A percentile compares a stretch with the other conserved stretches of the same genome.
phyloP scores from a whole-genome alignment of 23 red algal species.

The Rhodosorus marinus region DNA sequence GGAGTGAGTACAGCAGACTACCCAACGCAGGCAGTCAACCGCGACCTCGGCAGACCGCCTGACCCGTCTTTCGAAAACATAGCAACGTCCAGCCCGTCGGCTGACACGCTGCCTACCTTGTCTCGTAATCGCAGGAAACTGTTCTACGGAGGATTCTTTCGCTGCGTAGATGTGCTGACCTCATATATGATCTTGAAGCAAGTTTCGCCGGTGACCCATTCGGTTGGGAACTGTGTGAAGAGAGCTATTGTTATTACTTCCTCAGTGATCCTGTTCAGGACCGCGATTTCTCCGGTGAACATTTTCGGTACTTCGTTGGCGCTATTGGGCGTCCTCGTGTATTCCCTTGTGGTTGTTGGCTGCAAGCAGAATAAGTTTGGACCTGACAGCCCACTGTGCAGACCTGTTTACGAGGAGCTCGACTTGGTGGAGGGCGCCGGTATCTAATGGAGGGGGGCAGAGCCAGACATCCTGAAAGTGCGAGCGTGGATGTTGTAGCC shows the following conservation, averaged over 20 bases:
- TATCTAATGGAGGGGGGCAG: not conserved
- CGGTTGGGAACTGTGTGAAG: conserved; percentile 93
- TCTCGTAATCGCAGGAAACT: too few species aligned
- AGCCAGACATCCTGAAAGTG: too few species aligned
- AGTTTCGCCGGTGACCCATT: conserved; percentile 73
- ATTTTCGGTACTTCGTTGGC: conserved; percentile 57
- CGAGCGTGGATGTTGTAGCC: too few species aligned
- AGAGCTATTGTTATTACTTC: conserved; percentile 74
- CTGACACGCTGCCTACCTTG: too few species aligned
- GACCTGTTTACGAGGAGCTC: conserved; percentile 32
- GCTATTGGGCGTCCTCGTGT: conserved; percentile 58
- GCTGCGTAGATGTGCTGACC: conserved; percentile 50
- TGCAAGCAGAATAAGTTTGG: conserved; percentile 72
- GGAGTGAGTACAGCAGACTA: too few species aligned
- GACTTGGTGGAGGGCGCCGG: conserved; percentile 13
- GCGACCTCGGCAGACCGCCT: too few species aligned
- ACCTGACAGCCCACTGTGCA: conserved; percentile 45
- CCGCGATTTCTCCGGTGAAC: conserved; percentile 27
- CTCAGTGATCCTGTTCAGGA: conserved; percentile 80
- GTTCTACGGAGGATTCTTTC: conserved; percentile 38
- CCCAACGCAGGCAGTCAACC: too few species aligned
- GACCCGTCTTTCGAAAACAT: too few species aligned
- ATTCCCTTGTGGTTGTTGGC: conserved; percentile 58
- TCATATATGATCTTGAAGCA: conserved; percentile 67
- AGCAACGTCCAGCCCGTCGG: too few species aligned